Evolutionary conservation across 2,329 filamentous ascomycete genomes (phyloP).

Genomic region (Aureobasidium pullulans): DNA sequence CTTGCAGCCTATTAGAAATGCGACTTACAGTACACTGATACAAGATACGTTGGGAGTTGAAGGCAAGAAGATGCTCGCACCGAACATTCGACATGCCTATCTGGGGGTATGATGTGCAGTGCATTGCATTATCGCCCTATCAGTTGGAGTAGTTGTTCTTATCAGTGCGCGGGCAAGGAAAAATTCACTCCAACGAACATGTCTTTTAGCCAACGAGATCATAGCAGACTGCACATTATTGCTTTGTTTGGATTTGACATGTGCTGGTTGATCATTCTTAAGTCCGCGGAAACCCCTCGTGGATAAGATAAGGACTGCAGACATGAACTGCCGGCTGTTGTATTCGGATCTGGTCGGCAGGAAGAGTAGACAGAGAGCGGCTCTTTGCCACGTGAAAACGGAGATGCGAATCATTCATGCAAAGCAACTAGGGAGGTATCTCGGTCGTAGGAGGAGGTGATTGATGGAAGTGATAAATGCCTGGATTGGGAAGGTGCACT

Average conservation of each 20-base stretch:
- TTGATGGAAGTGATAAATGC: neutral
- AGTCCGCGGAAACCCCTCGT: neutral
- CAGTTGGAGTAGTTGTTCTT: neutral
- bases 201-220: neutral
- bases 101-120: neutral
- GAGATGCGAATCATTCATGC: neutral
- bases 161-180: neutral
- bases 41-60: no score
- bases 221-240: neutral
- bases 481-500: neutral
- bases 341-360: neutral
- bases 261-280: neutral
- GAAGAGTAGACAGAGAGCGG: neutral
- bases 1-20: slow-evolving; percentile 2
- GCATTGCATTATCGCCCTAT: slow-evolving; percentile 9
- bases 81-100: slow-evolving; percentile 1
- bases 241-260: neutral
- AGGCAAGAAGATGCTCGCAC: neutral
- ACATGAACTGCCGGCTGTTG: neutral
- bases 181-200: neutral
- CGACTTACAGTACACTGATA: neutral
- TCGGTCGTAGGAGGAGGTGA: neutral
- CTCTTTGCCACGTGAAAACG: neutral
- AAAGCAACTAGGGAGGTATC: neutral
- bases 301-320: neutral